Evolutionary conservation across 371 early-diverging fungal genomes (phyloP).

Genomic region (Mucor racemosus): DNA sequence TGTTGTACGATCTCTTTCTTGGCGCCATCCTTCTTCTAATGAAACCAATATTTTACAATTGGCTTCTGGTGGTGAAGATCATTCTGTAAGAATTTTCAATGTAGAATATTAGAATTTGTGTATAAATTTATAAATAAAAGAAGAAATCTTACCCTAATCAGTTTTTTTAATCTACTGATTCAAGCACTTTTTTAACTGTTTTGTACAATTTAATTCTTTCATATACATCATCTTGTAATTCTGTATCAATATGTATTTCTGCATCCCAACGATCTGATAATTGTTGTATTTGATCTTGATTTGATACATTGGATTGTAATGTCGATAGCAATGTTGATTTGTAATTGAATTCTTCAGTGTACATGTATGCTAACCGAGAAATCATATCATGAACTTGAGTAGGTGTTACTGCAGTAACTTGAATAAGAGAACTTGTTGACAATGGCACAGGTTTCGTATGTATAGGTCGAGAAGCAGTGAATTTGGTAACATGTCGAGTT

Average conservation of each 20-base stretch:
- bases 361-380: conserved; percentile 15
- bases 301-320: conserved; percentile 12
- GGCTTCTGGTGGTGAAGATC: conserved; percentile 77
- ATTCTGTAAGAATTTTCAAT: conserved; percentile 72
- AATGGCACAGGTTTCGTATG: conserved; percentile 8
- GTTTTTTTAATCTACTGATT: conserved; percentile 22
- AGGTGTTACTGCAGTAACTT: conserved; percentile 22
- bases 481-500: conserved; percentile 11
- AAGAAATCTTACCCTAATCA: neutral
- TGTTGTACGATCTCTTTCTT: conserved; percentile 67
- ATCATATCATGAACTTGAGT: conserved; percentile 23
- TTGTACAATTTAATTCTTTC: conserved; percentile 36
- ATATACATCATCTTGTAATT: conserved; percentile 14
- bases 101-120: conserved; percentile 37
- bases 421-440: conserved; percentile 30
- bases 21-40: conserved; percentile 48
- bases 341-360: conserved; percentile 25
- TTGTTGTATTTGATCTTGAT: conserved; percentile 6
- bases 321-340: conserved; percentile 14
- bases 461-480: neutral
- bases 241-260: conserved; percentile 25
- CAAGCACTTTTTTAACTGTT: conserved; percentile 28
- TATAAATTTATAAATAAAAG: conserved; percentile 4
- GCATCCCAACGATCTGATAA: conserved; percentile 24
- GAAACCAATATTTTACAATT: conserved; percentile 49